Percentiles rank a stretch among this genome's conserved stretches.
These are phyloP conservation scores for Tephrocybe sp. DNA, from an alignment of 768 basidiomycete genomes.

Conservation along the genomic window DNA sequence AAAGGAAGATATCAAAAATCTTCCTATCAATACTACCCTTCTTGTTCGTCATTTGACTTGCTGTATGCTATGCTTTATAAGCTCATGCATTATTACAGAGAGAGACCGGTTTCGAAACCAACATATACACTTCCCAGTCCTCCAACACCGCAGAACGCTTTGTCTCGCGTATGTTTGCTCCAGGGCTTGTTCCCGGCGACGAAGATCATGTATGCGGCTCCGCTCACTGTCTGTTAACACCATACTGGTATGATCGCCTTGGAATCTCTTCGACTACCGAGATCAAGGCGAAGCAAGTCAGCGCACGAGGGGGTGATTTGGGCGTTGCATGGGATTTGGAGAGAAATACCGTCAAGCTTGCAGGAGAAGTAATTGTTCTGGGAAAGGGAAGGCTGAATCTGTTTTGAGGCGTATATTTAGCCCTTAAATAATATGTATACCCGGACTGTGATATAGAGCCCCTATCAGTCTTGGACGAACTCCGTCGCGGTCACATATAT, in stretches of 20 bases:
- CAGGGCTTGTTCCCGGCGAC: constrained; percentile 21
- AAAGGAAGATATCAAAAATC: constrained; percentile 18
- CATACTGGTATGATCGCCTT: constrained; percentile 45
- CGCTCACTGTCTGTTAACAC: constrained; percentile 41
- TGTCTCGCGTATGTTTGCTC: constrained; percentile 53
- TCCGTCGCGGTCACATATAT: not conserved
- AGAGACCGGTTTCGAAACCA: constrained; percentile 30
- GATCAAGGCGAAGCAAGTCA: constrained; percentile 50
- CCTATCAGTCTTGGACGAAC: too few relatives aligned
- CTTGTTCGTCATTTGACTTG: constrained; percentile 5
- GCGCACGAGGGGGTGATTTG: constrained; percentile 38
- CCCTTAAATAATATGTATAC: too few relatives aligned
- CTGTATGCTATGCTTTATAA: not conserved
- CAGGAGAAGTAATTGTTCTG: constrained; percentile 34
- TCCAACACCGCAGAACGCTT: constrained; percentile 35
- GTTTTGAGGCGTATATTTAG: not conserved
- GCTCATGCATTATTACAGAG: constrained; percentile 19
- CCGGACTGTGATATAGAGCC: too few relatives aligned
- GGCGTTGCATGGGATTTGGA: constrained; percentile 38
- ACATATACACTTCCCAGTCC: constrained; percentile 39
- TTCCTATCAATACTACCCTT: not conserved
- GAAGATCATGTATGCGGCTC: constrained; percentile 39
- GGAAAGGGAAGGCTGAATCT: constrained; percentile 26
- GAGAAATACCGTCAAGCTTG: constrained; percentile 30
- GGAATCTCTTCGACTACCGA: constrained; percentile 24